Base-by-base conservation (phyloP, 2,329 filamentous ascomycete species). In the Rhinocladiella similis region DNA sequence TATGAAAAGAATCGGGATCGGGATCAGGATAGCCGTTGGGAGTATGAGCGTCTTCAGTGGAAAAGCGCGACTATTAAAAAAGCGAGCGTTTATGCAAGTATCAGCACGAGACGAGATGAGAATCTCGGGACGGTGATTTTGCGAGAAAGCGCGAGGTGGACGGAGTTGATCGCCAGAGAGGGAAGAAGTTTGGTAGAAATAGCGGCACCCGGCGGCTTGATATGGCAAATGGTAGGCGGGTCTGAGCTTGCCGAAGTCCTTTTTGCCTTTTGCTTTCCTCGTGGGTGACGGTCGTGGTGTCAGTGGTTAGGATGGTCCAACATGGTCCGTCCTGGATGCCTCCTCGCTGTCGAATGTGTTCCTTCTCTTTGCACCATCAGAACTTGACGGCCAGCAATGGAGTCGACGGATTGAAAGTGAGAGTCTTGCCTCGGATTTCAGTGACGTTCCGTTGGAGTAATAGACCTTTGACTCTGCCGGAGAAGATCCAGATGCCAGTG, bases 241-340 rank as follows among this genome's bases (percentile, higher is more conserved):
- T 48, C 51, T 16, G 42, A 42, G 45, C 16, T 47, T 29, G 47
- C 18, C 38, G 19, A 27, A 22, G 33, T 29, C 29, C 42, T 41
- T 38, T 22, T 14, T 19, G 38, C 14, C 41, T 20, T 33, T 45
- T 19, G n/a, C n/a, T 14, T 49, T 46, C 52, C 56, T 56, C 56
- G 56, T 56, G 56, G 48, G 29, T 50, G 35, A 42, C 56, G 45
- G 39, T 52, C 47, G 48, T 39, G 35, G 52, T 52, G 38, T 50
- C 53, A 52, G 38, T 50, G 53, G 49, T 50, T 35, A 35, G 43
- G 39, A 20, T 49, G 16, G 14, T 25, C 38, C 38, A 16, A 16
- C 4, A n/a, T n/a, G n/a, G 25, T 25, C 41, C 14, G 36, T 12
- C 29, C 29, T 33, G 29, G n/a, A 33, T 12, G 10, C 29, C 29